Evolutionary conservation across 441 rosid genomes (phyloP).

Genomic region (Croton laevigatus): DNA sequence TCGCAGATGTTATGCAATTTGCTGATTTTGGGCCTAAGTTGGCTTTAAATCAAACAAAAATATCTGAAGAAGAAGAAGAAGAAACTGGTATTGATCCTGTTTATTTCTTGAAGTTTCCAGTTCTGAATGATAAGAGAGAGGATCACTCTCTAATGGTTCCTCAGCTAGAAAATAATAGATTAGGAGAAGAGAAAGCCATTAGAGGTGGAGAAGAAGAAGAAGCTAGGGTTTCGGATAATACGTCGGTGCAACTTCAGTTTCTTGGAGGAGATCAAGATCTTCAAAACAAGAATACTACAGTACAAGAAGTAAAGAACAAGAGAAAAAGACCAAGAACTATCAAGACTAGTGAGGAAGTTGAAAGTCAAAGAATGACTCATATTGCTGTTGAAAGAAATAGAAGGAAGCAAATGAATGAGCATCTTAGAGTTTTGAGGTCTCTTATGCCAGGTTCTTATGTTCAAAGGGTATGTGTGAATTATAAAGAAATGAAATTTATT

Average conservation of each 20-base stretch:
- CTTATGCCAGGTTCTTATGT: slow-evolving; percentile 96
- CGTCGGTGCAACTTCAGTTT: slow-evolving; percentile 51
- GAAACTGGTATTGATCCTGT: slow-evolving; percentile 76
- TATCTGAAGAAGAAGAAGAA: slow-evolving; percentile 40
- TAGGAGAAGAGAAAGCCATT: slow-evolving; percentile 1
- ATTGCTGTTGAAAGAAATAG: slow-evolving; percentile 90
- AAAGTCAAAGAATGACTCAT: slow-evolving; percentile 89
- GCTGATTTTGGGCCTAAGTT: slow-evolving; percentile 79
- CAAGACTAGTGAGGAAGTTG: slow-evolving; percentile 92
- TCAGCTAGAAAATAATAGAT: slow-evolving; percentile 29
- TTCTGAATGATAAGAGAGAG: slow-evolving; percentile 54
- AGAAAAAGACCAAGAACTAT: slow-evolving; percentile 66
- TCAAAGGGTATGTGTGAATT: slow-evolving; percentile 52
- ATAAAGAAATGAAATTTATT: neutral
- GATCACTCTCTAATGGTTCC: slow-evolving; percentile 33
- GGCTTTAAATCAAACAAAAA: slow-evolving; percentile 52
- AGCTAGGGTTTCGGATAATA: slow-evolving; percentile 47
- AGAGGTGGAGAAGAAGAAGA: slow-evolving; percentile 48
- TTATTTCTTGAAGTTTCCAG: slow-evolving; percentile 80
- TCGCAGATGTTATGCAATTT: slow-evolving; percentile 87
- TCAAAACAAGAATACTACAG: slow-evolving; percentile 24
- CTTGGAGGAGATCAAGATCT: slow-evolving; percentile 35
- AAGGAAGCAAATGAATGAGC: slow-evolving; percentile 91
- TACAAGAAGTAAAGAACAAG: slow-evolving; percentile 50
- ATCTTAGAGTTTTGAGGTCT: slow-evolving; percentile 79